Evolutionary conservation across 2,329 filamentous ascomycete species (phyloP).

Genomic region (Nemania sp.): DNA sequence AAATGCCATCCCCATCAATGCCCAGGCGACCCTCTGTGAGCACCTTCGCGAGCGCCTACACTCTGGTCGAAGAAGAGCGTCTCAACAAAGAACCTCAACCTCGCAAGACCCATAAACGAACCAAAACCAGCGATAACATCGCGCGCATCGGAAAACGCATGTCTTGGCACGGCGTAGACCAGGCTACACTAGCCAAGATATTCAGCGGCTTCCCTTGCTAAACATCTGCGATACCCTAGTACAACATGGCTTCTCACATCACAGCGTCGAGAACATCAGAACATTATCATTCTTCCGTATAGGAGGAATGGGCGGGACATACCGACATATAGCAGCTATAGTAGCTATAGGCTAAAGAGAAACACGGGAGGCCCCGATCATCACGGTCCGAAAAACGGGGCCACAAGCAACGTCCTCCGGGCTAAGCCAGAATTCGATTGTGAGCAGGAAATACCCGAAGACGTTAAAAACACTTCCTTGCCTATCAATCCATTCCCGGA

Average conservation of each 20-base stretch:
- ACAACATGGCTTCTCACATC: neutral
- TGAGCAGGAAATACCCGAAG: neutral
- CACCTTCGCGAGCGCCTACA: conserved; percentile 28
- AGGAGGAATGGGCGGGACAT: neutral
- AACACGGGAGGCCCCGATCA: neutral
- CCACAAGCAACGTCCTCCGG: neutral
- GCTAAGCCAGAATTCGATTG: neutral
- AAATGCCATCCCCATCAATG: conserved; percentile 20
- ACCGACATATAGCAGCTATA: neutral
- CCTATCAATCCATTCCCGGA: neutral
- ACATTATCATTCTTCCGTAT: neutral
- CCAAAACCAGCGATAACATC: conserved; percentile 27
- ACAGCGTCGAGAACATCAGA: neutral
- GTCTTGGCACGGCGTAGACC: conserved; percentile 29
- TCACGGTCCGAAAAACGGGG: conserved; percentile 2
- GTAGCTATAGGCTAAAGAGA: neutral
- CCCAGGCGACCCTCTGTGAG: conserved; percentile 27
- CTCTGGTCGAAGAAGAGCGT: conserved; percentile 28
- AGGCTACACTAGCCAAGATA: conserved; percentile 15
- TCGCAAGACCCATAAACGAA: conserved; percentile 27
- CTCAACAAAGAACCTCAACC: conserved; percentile 1
- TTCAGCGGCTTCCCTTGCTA: conserved; percentile 33
- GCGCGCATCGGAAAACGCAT: conserved; percentile 33
- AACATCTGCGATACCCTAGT: neutral
- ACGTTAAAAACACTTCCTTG: neutral